These are phyloP conservation scores for Trichosporon coremiiforme DNA, from an alignment of 1,284 basidiomycete genomes.

Conservation along the genomic window DNA sequence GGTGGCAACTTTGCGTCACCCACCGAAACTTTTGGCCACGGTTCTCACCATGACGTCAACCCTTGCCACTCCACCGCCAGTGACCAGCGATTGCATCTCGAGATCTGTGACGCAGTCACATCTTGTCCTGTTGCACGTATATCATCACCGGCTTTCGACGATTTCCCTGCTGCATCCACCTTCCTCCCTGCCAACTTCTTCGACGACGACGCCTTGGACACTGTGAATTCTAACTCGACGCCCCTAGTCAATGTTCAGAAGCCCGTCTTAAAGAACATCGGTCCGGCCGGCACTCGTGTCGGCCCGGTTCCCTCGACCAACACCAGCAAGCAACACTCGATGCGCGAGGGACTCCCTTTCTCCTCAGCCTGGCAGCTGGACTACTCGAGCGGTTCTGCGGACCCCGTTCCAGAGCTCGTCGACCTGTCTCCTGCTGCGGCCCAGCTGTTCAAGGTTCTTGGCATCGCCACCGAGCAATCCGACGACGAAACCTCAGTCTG, in stretches of 20 bases:
- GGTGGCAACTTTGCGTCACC: not conserved
- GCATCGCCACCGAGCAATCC: not conserved
- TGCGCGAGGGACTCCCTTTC: not conserved
- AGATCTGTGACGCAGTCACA: not conserved
- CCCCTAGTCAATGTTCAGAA: slow-evolving; percentile 2
- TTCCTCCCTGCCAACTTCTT: slow-evolving; percentile 16
- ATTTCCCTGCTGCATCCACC: slow-evolving; percentile 2
- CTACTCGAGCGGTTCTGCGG: not conserved
- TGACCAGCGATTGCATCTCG: not conserved
- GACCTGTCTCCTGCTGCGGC: slow-evolving; percentile 1
- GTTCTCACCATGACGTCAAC: slow-evolving; percentile 13
- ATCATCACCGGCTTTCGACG: not conserved
- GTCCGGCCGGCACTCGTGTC: slow-evolving; percentile 11
- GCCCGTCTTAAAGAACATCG: not conserved
- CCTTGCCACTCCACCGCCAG: slow-evolving; percentile 3
- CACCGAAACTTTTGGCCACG: not conserved
- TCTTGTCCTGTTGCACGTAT: not conserved
- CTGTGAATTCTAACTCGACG: not conserved
- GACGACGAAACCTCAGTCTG: not conserved
- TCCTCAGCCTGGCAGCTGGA: slow-evolving; percentile 10
- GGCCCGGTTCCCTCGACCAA: not conserved
- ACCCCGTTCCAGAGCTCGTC: not conserved
- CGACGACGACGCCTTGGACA: slow-evolving; percentile 1
- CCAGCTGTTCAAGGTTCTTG: not conserved
- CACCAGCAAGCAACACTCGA: not conserved